Evolutionary conservation across 2,329 filamentous ascomycete genomes (phyloP).

Genomic region (Neopestalotiopsis clavispora): DNA sequence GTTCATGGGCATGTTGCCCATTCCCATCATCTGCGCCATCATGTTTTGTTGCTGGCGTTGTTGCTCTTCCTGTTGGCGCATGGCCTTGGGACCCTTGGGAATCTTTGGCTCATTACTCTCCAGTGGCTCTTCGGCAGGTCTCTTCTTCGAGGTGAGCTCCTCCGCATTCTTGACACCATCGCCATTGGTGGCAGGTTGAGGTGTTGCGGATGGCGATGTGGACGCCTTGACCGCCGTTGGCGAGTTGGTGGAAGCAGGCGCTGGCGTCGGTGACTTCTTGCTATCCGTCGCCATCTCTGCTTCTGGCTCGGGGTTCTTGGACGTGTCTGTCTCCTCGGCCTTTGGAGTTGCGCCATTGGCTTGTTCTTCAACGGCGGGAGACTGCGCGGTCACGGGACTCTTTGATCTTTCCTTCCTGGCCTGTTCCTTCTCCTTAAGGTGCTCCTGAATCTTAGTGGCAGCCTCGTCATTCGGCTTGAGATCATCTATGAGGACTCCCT

Average conservation of each 20-base stretch:
- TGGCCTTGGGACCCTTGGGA: conserved; percentile 68
- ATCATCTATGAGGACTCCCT: conserved; percentile 92
- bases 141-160: conserved; percentile 68
- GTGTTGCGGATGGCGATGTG: conserved; percentile 29
- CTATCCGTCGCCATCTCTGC: conserved; percentile 32
- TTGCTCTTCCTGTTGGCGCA: conserved; percentile 57
- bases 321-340: conserved; percentile 39
- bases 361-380: conserved; percentile 34
- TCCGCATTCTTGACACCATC: conserved; percentile 27
- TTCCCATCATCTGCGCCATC: conserved; percentile 45
- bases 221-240: conserved; percentile 29
- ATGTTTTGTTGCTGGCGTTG: conserved; percentile 52
- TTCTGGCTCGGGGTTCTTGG: conserved; percentile 34
- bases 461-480: conserved; percentile 82
- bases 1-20: conserved; percentile 25
- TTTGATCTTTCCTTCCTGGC: conserved; percentile 52
- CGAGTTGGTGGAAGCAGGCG: conserved; percentile 38
- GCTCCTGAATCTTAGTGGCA: conserved; percentile 78
- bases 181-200: conserved; percentile 29
- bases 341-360: conserved; percentile 44
- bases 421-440: conserved; percentile 63
- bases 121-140: conserved; percentile 75
- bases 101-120: conserved; percentile 63
- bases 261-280: conserved; percentile 33
- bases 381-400: conserved; percentile 45